These are phyloP conservation scores for Daldinia loculata DNA, from an alignment of 495 filamentous ascomycete species.

Conservation along the genomic window DNA sequence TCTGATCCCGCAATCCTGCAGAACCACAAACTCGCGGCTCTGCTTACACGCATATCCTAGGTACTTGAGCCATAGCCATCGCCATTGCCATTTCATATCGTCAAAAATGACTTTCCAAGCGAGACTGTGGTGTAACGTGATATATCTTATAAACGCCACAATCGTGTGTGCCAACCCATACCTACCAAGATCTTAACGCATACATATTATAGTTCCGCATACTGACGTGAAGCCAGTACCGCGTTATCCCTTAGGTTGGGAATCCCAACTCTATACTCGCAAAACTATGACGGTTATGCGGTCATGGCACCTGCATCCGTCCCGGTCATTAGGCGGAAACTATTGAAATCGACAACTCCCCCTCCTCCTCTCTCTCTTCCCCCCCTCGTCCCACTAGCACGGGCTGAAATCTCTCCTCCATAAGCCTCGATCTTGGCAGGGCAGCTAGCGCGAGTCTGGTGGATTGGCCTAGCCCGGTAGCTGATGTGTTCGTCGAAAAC, in stretches of 20 bases:
- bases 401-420: constrained; percentile 16
- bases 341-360: neutral
- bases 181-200: neutral
- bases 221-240: neutral
- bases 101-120: constrained; percentile 3
- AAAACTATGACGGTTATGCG: constrained; percentile 8
- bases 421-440: constrained; percentile 34
- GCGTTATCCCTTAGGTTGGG: neutral
- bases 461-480: neutral
- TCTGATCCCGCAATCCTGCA: constrained; percentile 40
- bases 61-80: constrained; percentile 19
- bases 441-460: constrained; percentile 7
- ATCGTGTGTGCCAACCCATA: neutral
- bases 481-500: constrained; percentile 5
- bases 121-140: constrained; percentile 29
- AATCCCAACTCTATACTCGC: neutral
- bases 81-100: constrained; percentile 6
- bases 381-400: constrained; percentile 4
- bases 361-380: neutral
- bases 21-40: constrained; percentile 18
- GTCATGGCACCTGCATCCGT: constrained; percentile 24
- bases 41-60: constrained; percentile 20
- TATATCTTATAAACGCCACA: constrained; percentile 12
- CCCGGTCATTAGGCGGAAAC: constrained; percentile 5
- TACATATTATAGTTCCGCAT: neutral